These are phyloP conservation scores for Secale cereale DNA, from an alignment of 176 grass and related monocot genomes.

Conservation along the genomic window DNA sequence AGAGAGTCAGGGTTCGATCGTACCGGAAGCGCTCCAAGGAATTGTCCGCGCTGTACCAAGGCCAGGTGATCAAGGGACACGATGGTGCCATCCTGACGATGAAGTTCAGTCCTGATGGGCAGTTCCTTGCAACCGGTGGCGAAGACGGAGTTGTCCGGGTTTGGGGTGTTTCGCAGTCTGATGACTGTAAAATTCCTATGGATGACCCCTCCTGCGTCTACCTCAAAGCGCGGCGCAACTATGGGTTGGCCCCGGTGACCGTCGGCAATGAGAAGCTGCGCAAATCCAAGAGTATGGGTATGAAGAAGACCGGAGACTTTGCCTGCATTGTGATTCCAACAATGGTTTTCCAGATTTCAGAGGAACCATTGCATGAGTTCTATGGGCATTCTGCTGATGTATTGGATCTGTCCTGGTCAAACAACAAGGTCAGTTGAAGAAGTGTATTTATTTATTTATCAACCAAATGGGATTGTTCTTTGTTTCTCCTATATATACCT, in stretches of 20 bases:
- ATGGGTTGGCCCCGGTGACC: constrained; percentile 41
- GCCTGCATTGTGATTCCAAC: constrained; percentile 78
- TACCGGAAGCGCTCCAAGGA: constrained; percentile 68
- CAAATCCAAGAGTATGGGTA: constrained; percentile 44
- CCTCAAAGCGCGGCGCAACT: constrained; percentile 45
- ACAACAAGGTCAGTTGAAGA: constrained; percentile 64
- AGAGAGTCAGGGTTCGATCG: constrained; percentile 62
- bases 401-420: constrained; percentile 85
- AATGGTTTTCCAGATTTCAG: constrained; percentile 54
- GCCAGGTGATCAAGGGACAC: constrained; percentile 78
- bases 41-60: constrained; percentile 69
- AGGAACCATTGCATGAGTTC: constrained; percentile 80
- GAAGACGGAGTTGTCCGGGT: constrained; percentile 80
- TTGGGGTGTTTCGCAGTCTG: constrained; percentile 61
- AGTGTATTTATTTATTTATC: not conserved
- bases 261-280: constrained; percentile 28
- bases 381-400: constrained; percentile 69
- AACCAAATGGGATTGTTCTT: not conserved
- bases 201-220: constrained; percentile 79
- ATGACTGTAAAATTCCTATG: constrained; percentile 48
- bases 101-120: constrained; percentile 88
- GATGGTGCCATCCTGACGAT: constrained; percentile 82
- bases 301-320: constrained; percentile 54
- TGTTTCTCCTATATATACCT: not conserved
- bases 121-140: constrained; percentile 72